Base-by-base conservation (phyloP, 257 asterid genomes). In the Solanum chilense region DNA sequence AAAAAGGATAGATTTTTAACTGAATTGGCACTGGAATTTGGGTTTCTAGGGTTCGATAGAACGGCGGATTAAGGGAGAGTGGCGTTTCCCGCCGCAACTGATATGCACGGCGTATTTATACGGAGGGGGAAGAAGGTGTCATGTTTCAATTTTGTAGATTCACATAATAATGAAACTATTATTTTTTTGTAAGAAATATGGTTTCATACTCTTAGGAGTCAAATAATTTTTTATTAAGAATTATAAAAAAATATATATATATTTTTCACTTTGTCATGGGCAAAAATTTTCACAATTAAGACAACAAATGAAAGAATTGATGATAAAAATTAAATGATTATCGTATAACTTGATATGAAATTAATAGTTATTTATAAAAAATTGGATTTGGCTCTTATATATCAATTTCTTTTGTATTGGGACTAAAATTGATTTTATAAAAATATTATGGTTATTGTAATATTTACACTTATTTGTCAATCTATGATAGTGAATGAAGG, bases 31-130 rank as follows among this genome's bases (percentile, higher is more conserved):
- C 74, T 87, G 88, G 29, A 82, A 88, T 62, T 71, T 76, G 75
- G 81, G 87, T 84, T 45, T 90, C 84, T 82, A 87, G 81, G 85
- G 78, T 60, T 62, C 47, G 31, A 81, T 39, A 42, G 21, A n/a
- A 64, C 33, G n/a, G 41, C 78, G 56, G 23, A 39, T 93, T 92
- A 92, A 94, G 64, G 29, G 25, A 85, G 47, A 37, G 75, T 33
- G 25, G 15, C 37, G 87, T 93, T 94, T 94, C 97, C 95, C 96
- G 95, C 96, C 97, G 94, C 88, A 83, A 66, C 12, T 56, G n/a
- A 20, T 25, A 78, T 44, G 47, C 84, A 15, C 39, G 84, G 84
- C 42, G 15, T 27, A 78, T 78, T 45, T 78, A 45, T 47, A 76
- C 5, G 86, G 81, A 71, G 71, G 31, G 25, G 33, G 77, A 20